Base-by-base conservation (phyloP, 768 basidiomycete genomes). In the Rhizopogon salebrosus region DNA sequence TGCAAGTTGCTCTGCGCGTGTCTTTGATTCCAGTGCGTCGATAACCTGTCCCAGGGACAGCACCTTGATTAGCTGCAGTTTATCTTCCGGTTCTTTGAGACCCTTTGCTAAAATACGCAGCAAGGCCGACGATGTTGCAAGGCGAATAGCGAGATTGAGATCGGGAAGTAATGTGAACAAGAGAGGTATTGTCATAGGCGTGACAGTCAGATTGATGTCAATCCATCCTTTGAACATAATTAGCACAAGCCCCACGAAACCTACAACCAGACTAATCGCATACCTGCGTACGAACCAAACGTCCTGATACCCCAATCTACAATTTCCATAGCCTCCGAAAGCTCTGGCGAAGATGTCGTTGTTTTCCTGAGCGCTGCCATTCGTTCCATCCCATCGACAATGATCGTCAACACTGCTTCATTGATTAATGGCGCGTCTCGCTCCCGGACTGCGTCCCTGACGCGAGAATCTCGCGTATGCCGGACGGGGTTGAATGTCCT, bases 151-250 rank as follows among this genome's bases (percentile, higher is more conserved):
- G 26, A 92, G 68, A 10, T 86, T 85, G 0, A 80, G 71, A 62
- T 94, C 88, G 14, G 86, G 85, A 36, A 98, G 80, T 37, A 97
- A 77, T 35, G 77, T 81, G 66, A 95, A 93, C 40, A 97, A 78
- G 34, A 98, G 73, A 5, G 88, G 85, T 31, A 98, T 82, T 2
- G 95, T 92, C 13, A 80, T 82, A 11, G 89, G 91, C 1, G 95
- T 98, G 54, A 99, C 88, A 11, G 97, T 94, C 57, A 98, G 75
- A 63, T 92, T 93, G 59, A 99, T 95, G 64, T 99, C 97, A 59
- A 98, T 89, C 97, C 97, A 99, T 13, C 93, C 95, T 97, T 61
- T 26, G 3, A 45, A 36, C 34, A 45, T n/a, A 22, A 14, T 54
- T 34, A 60, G 54, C 34, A 54, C 20, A 34, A 4, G 13, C 10